Evolutionary conservation across 495 filamentous ascomycete species (phyloP).

Genomic region (Penicillium simplicissimum): DNA sequence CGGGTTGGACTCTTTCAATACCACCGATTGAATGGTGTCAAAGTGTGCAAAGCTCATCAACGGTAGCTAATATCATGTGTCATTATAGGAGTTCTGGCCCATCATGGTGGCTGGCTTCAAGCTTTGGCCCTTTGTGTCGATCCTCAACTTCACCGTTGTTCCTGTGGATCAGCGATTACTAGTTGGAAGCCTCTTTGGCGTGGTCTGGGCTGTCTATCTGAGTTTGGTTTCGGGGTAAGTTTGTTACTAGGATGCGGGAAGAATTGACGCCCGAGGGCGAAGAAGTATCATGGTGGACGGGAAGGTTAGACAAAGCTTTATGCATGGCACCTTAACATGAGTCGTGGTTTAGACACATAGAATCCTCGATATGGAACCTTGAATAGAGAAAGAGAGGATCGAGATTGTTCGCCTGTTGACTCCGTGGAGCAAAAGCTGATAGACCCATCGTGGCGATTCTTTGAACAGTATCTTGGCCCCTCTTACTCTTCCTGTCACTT

Average conservation of each 20-base stretch:
- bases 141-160: slow-evolving; percentile 73
- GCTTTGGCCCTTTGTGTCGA: slow-evolving; percentile 77
- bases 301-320: background rate
- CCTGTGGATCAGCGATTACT: slow-evolving; percentile 69
- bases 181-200: slow-evolving; percentile 68
- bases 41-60: background rate
- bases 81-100: slow-evolving; percentile 60
- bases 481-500: background rate
- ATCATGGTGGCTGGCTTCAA: slow-evolving; percentile 71
- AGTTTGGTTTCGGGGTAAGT: slow-evolving; percentile 55
- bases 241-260: background rate
- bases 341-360: background rate
- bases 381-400: background rate
- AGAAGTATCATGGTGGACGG: background rate
- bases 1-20: background rate
- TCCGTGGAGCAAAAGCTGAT: background rate
- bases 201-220: slow-evolving; percentile 81
- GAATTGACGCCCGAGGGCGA: background rate
- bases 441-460: background rate
- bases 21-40: background rate
- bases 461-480: background rate
- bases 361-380: background rate
- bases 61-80: slow-evolving; percentile 7
- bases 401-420: background rate
- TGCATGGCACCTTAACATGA: background rate